These are phyloP conservation scores for Verticillium dahliae DNA, from an alignment of 2,329 filamentous ascomycete genomes.

Conservation along the genomic window DNA sequence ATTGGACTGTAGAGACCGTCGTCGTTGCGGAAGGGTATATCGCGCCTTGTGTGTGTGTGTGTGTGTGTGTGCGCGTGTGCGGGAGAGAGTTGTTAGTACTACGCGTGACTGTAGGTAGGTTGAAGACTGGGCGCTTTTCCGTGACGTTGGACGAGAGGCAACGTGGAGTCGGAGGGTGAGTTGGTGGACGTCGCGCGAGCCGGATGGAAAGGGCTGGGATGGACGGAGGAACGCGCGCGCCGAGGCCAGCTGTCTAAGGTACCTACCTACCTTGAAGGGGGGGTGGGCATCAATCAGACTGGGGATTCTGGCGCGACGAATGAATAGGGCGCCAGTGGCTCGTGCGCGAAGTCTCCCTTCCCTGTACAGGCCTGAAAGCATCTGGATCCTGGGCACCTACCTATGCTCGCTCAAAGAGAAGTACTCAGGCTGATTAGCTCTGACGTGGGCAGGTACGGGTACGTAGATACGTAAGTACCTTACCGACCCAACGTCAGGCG, in stretches of 20 bases:
- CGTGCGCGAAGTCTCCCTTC: too few relatives aligned
- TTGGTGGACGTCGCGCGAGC: not conserved
- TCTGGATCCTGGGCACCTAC: too few relatives aligned
- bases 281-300: not conserved
- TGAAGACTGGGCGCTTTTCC: not conserved
- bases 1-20: not conserved
- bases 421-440: too few relatives aligned
- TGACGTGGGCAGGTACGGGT: too few relatives aligned
- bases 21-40: not conserved
- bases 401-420: too few relatives aligned
- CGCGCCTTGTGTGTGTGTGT: not conserved
- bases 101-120: not conserved
- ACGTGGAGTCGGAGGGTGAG: not conserved
- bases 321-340: too few relatives aligned
- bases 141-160: not conserved
- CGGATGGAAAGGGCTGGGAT: not conserved
- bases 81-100: not conserved
- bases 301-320: not conserved
- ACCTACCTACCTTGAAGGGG: too few relatives aligned
- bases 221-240: not conserved
- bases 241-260: not conserved
- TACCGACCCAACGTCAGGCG: too few relatives aligned
- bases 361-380: too few relatives aligned
- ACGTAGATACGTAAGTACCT: too few relatives aligned
- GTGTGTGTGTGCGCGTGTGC: not conserved